Evolutionary conservation across 2,329 filamentous ascomycete species (phyloP), one percentile per base, ranked within the genome.

Genomic region (Dothidotthia symphoricarpi): DNA sequence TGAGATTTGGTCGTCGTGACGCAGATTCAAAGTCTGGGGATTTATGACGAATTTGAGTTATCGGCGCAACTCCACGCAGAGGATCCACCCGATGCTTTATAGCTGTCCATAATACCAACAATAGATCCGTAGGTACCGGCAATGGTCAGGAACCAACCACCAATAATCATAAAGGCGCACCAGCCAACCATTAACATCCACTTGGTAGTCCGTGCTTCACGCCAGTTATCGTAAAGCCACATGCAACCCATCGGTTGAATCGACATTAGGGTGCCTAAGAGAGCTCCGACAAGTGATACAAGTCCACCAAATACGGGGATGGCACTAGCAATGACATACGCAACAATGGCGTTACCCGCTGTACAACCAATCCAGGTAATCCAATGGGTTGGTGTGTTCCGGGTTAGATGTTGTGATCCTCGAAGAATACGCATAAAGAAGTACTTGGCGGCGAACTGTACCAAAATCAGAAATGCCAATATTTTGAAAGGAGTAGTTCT

Each of bases 361-460:
- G 56, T 58, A 35, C 49, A 56, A 4, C 46, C 31, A 7, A 60
- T 40, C 56, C 56, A 60, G 15, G 47, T 50, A 8, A 49, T 41
- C 56, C 56, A 60, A 26, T 60, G 56, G n/a, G 31, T 53, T 10
- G 38, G 19, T 2, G 56, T 55, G 34, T 57, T 57, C 19, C 47
- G 41, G 7, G 40, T 43, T 73, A 82, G 60, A 81, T 82, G 55
- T 83, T 83, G 10, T 9, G 85, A 81, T 39, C 82, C 83, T 0
- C 82, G 81, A 30, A 87, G 79, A 36, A 86, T 70, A 39, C 86
- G 85, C 16, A 85, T 85, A 28, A 83, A 82, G n/a, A 59, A 47
- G 43, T 56, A 59, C 22, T 59, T 59, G 31, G 55, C 48, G 4
- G 55, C 46, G 19, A 56, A 52, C 43, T 55, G 13, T 27, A 35